A percentile compares a stretch with the other conserved stretches of the same genome.
Conservation (phyloP, 495 filamentous ascomycete genomes). For the Corynascus novoguineensis region DNA sequence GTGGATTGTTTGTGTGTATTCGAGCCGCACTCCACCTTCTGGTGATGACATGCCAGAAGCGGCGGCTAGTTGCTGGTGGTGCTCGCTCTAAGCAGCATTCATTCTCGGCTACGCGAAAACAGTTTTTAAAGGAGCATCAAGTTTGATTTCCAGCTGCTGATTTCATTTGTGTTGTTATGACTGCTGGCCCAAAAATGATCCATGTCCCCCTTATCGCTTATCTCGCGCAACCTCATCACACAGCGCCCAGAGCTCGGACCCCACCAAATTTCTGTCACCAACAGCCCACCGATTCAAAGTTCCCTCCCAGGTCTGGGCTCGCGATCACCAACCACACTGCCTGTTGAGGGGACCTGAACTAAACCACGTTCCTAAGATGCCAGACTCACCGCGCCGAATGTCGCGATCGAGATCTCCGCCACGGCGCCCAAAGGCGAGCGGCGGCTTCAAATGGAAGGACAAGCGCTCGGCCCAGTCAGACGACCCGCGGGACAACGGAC, state of each 20-base stretch:
- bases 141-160: background rate
- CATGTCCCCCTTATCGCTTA: too few species aligned
- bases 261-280: conserved; percentile 24
- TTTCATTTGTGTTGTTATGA: background rate
- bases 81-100: background rate
- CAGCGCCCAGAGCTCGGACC: conserved; percentile 2
- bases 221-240: background rate
- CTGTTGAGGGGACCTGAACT: too few species aligned
- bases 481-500: conserved; percentile 43
- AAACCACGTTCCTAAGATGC: conserved; percentile 22
- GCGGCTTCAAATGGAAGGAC: conserved; percentile 63
- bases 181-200: background rate
- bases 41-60: conserved; percentile 18
- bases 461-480: conserved; percentile 50
- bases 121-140: background rate
- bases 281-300: background rate
- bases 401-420: conserved; percentile 33
- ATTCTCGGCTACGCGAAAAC: background rate
- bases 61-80: conserved; percentile 1
- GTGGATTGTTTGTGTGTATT: conserved; percentile 22
- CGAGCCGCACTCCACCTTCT: conserved; percentile 20
- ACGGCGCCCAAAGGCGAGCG: conserved; percentile 35
- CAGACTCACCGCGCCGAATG: conserved; percentile 25
- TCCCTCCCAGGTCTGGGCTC: background rate
- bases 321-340: conserved; percentile 1